Conservation (phyloP, 2,329 filamentous ascomycete species). For the Fusarium neocosmosporiellum region DNA sequence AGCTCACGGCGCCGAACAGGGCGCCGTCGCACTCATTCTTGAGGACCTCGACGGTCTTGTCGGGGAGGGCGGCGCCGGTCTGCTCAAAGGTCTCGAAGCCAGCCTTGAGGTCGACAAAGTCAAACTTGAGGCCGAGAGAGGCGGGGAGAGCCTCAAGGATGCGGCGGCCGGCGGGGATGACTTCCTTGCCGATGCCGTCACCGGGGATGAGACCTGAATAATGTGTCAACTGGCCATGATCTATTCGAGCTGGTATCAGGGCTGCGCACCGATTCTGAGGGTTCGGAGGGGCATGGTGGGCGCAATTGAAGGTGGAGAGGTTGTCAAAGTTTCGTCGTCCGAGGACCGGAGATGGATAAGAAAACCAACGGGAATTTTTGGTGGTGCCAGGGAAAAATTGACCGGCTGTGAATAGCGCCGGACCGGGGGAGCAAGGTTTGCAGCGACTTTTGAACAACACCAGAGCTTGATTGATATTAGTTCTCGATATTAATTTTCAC, state of each 20-base stretch:
- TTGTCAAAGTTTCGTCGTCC: slow-evolving; percentile 41
- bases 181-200: slow-evolving; percentile 98
- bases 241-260: not conserved
- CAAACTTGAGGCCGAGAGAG: slow-evolving; percentile 93
- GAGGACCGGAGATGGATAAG: slow-evolving; percentile 41
- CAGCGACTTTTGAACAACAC: not conserved
- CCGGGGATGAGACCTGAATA: slow-evolving; percentile 89
- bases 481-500: not conserved
- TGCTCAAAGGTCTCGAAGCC: slow-evolving; percentile 94
- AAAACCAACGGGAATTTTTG: slow-evolving; percentile 21
- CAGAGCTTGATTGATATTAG: not conserved
- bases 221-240: not conserved
- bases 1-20: slow-evolving; percentile 95
- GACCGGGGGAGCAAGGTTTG: slow-evolving; percentile 27
- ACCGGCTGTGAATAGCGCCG: slow-evolving; percentile 22
- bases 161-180: slow-evolving; percentile 93
- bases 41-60: slow-evolving; percentile 89
- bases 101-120: slow-evolving; percentile 91
- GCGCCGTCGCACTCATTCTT: slow-evolving; percentile 94
- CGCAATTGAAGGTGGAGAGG: slow-evolving; percentile 37
- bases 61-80: slow-evolving; percentile 88
- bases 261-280: slow-evolving; percentile 53
- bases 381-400: slow-evolving; percentile 33
- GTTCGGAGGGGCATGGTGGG: slow-evolving; percentile 55
- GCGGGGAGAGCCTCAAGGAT: slow-evolving; percentile 91